phyloP scores from a whole-genome alignment of 768 basidiomycete genomes.

The Crepidotus variabilis region DNA sequence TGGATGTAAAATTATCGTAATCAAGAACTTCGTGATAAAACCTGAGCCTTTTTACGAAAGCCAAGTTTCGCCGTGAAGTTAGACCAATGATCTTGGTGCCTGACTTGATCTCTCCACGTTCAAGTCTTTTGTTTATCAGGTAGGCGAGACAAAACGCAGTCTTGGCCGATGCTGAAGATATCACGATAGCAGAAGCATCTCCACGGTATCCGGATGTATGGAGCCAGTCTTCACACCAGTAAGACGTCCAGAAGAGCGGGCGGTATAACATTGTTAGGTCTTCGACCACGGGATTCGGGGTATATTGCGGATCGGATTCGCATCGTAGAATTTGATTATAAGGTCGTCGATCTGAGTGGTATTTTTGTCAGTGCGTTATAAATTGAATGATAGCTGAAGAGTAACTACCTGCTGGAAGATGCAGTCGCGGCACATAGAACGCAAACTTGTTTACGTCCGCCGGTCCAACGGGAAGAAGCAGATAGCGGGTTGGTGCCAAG shows the following conservation, averaged over 20 bases:
- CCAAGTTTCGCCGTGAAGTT: conserved; percentile 52
- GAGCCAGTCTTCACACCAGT: conserved; percentile 74
- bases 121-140: conserved; percentile 44
- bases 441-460: conserved; percentile 48
- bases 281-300: conserved; percentile 41
- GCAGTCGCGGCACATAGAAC: conserved; percentile 57
- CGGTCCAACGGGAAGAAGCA: conserved; percentile 48
- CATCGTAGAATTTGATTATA: conserved; percentile 70
- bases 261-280: conserved; percentile 71
- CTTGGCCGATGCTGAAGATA: conserved; percentile 71
- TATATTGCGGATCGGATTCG: conserved; percentile 50
- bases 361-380: background rate
- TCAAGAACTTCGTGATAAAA: conserved; percentile 56
- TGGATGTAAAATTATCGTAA: conserved; percentile 43
- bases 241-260: conserved; percentile 73
- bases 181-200: conserved; percentile 43
- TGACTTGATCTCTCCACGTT: conserved; percentile 20
- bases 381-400: conserved; percentile 9
- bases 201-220: conserved; percentile 45
- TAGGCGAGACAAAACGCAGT: conserved; percentile 71
- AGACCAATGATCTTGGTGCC: conserved; percentile 48
- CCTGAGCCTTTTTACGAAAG: conserved; percentile 49
- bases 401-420: conserved; percentile 53
- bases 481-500: conserved; percentile 55
- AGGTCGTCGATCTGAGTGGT: conserved; percentile 57